Evolutionary conservation across 192 early-diverging fungal genomes (phyloP), one percentile per base, ranked within the genome.

Genomic region (Linnemannia exigua): DNA sequence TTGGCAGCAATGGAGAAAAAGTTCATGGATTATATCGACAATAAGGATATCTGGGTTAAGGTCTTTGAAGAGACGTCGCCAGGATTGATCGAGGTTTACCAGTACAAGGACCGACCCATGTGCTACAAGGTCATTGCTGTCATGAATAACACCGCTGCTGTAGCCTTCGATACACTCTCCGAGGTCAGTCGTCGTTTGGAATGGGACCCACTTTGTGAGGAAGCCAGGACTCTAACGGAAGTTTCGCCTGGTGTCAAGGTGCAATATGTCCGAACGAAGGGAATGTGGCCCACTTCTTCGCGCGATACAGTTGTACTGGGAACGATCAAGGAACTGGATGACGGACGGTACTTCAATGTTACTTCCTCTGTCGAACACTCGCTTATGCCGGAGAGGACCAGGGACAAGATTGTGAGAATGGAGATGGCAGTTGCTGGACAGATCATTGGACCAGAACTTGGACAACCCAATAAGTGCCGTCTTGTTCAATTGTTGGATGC

Each of bases 81-180:
- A 17, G 67, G 70, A 16, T 35, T 80, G 70, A 88, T 83, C 54
- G 74, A 83, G 75, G 81, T 83, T n/a, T 75, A 84, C 31, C 81
- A 88, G 66, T 74, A 61, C 48, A 76, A 82, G 58, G 78, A 70
- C 31, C 74, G 81, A 50, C 78, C 77, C 17, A 83, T 82, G 81
- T 88, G 87, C 44, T 88, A 80, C 81, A 88, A 88, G 54, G 36
- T 83, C 67, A 69, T 77, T 66, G 70, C 81, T 15, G 76, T 82
- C 58, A 80, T 88, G 87, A 50, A 84, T 47, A 83, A 80, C 67
- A 80, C 87, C 9, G 44, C 81, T 0, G 80, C 74, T 8, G 77
- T 73, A 16, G 76, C 81, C 9, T 88, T 88, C 77, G 87, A 88
- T 67, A 48, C 79, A 0, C 67, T 88, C 11, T 70, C 70, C 22